Evolutionary conservation across 805 yeast genomes (phyloP), one percentile per base, ranked within the genome.

Genomic region (Cyberlindnera sargentensis): DNA sequence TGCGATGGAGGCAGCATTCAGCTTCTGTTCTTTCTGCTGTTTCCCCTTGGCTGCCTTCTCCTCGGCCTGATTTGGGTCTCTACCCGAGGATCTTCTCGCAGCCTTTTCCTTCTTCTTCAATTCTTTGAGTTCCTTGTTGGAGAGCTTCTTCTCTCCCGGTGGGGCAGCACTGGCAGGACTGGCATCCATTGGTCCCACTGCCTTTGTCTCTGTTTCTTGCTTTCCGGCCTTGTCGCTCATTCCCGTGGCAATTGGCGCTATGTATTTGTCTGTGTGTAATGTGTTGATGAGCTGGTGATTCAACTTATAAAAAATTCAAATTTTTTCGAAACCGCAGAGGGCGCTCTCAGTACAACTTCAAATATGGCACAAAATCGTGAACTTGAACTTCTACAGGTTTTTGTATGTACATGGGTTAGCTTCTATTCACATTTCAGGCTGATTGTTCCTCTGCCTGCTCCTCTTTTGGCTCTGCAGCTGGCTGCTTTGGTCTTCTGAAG

Each of bases 21-120:
- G 63, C 58, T 62, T 56, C 47, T 62, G 64, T 45, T 61, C 70
- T 57, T 64, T 71, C 64, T 48, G 70, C 65, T 53, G 72, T 45
- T 66, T 63, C 51, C 55, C 62, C 36, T 58, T 51, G 36, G 62
- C 44, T 7, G 50, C 50, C 39, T 50, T 63, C 48, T 64, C 70
- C 39, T 63, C 66, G 5, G 56, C 51, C 50, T 68, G 67, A 33
- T 63, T 53, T 20, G 72, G 60, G 51, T 75, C 84, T 58, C 86
- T 89, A 50, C 81, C 78, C 3, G 96, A 95, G 3, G 96, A 93
- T 61, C 98, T 74, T 61, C 87, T 86, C 34, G 93, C 95, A 10
- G 93, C 93, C 66, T 91, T 90, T 57, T 89, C 95, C 55, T 78
- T 78, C 70, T 89, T 90, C 61, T 88, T 86, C 61, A 81, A 68